Percentiles rank a stretch among this genome's conserved stretches.
These are phyloP conservation scores for Claviceps humidiphila DNA, from an alignment of 2,329 filamentous ascomycete species.

Conservation along the genomic window DNA sequence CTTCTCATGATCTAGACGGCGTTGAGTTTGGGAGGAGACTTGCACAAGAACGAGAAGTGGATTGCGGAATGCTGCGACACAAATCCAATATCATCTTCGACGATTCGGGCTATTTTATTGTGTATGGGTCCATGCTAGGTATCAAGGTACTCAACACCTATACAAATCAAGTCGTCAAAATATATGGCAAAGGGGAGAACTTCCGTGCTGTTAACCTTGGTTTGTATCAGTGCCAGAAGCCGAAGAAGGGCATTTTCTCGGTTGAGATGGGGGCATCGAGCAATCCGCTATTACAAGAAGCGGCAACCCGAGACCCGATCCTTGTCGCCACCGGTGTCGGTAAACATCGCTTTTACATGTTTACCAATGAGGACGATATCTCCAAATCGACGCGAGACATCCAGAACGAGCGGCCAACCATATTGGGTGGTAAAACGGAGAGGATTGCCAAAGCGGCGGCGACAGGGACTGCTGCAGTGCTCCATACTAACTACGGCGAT, in stretches of 20 bases:
- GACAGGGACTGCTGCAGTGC: conserved; percentile 63
- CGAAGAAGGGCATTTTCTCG: conserved; percentile 86
- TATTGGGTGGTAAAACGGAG: conserved; percentile 44
- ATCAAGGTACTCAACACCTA: conserved; percentile 93
- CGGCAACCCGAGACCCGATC: conserved; percentile 82
- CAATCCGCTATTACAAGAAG: conserved; percentile 86
- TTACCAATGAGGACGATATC: conserved; percentile 77
- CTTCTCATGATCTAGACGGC: conserved; percentile 67
- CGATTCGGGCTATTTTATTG: conserved; percentile 86
- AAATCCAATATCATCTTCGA: conserved; percentile 87
- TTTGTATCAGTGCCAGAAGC: conserved; percentile 87
- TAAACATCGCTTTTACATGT: conserved; percentile 95
- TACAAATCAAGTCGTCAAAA: conserved; percentile 81
- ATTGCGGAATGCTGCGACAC: conserved; percentile 50
- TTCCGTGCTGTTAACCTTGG: conserved; percentile 72
- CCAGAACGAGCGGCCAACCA: conserved; percentile 83
- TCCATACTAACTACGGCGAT: conserved; percentile 90
- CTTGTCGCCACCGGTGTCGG: conserved; percentile 70
- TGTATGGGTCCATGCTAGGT: conserved; percentile 86
- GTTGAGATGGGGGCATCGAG: conserved; percentile 93
- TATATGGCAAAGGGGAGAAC: conserved; percentile 82
- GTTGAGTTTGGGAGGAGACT: conserved; percentile 85
- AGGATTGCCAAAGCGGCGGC: conserved; percentile 46
- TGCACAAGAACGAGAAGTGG: conserved; percentile 75
- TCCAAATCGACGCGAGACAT: conserved; percentile 78